A percentile compares a stretch with the other conserved stretches of the same genome.
These are phyloP conservation scores for Xylariaceae sp. DNA, from an alignment of 2,329 filamentous ascomycete species.

Conservation along the genomic window DNA sequence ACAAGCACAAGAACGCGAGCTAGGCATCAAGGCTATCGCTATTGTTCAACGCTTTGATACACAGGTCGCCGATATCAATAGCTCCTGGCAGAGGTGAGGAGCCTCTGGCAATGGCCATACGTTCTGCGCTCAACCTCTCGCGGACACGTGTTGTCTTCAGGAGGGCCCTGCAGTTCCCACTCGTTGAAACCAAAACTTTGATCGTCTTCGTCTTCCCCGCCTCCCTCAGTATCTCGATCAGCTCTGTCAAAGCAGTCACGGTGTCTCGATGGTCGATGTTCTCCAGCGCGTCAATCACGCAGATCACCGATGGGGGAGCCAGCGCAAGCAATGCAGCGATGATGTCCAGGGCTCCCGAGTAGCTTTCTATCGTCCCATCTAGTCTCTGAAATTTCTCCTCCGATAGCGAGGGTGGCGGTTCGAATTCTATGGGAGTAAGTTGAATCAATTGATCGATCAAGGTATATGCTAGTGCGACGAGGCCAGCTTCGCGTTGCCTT, in stretches of 20 bases:
- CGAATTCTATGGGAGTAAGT: too few relatives aligned
- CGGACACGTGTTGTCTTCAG: background rate
- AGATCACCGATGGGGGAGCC: conserved; percentile 1
- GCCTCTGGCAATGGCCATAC: too few relatives aligned
- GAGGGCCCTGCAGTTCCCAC: conserved; percentile 1
- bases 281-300: conserved; percentile 5
- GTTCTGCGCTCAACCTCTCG: background rate
- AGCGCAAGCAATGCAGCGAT: conserved; percentile 1
- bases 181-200: conserved; percentile 3
- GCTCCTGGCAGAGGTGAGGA: too few relatives aligned
- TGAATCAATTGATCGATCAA: too few relatives aligned
- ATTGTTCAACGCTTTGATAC: too few relatives aligned
- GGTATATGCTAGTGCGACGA: too few relatives aligned
- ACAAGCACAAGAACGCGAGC: too few relatives aligned
- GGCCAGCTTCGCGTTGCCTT: too few relatives aligned
- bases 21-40: too few relatives aligned
- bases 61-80: too few relatives aligned
- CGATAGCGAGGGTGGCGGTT: too few relatives aligned
- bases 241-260: background rate
- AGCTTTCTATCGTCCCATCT: conserved; percentile 1
- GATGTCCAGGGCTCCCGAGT: conserved; percentile 2
- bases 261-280: conserved; percentile 2
- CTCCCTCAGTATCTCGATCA: conserved; percentile 1
- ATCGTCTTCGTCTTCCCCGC: background rate
- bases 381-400: too few relatives aligned